Base-by-base conservation (phyloP, 2,329 filamentous ascomycete genomes). In the Whalleya microplaca region DNA sequence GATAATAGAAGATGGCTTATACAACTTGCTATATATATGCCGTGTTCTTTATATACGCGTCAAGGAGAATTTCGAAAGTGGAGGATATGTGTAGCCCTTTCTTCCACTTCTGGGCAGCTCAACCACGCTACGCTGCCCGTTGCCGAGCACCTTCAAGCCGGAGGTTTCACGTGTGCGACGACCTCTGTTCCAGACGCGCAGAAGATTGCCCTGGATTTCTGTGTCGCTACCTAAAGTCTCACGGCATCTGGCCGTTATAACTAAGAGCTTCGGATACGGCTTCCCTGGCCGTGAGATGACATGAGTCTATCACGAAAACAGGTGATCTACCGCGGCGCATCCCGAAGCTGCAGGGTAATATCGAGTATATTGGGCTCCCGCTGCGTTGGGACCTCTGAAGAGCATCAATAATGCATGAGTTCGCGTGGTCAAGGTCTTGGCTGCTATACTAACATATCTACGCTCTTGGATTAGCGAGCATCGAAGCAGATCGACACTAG, bases 191-290 rank as follows among this genome's bases (percentile, higher is more conserved):
- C 44, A 55, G 48, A 61, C 48, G 58, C 27, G 45, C 48, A 46
- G 53, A 48, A 54, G 55, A 49, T 48, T 43, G 57, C 59, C 51
- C 52, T 46, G 55, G 58, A 53, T 21, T 53, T 57, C 59, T 52
- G 56, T 64, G 48, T 68, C 63, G 66, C 61, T 69, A 70, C 70
- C 68, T 59, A 72, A 71, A 57, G 69, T 71, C 54, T 52, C 61
- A 71, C 70, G 43, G 51, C 58, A 53, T 62, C 48, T 23, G 46
- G 41, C 50, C 53, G 53, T 48, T 27, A 53, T 21, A 45, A 47
- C 45, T 46, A 54, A 40, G 58, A 59, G 56, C 56, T 56, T 66
- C 63, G 66, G 62, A 62, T 62, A 51, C 41, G 53, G 53, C 50
- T 55, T 43, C 47, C 40, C 54, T 44, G 57, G 61, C 62, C 58